Base-by-base conservation (phyloP, 106 monocot genomes). In the Dendrobium huoshanense region DNA sequence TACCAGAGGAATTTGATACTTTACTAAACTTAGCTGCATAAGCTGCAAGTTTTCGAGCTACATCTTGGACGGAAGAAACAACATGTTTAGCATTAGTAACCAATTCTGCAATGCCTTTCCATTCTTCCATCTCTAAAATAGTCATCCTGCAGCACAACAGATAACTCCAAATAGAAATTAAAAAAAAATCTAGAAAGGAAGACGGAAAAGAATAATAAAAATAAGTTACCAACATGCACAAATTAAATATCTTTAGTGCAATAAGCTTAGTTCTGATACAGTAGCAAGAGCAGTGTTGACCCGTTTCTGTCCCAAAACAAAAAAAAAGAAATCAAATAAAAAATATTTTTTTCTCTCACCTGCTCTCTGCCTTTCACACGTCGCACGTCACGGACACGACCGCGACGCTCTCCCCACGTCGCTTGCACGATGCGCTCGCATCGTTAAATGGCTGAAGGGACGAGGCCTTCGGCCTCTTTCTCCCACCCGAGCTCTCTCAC, bases 41-140 rank as follows among this genome's bases (percentile, higher is more conserved):
- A 77, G 90, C 83, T 67, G 92, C 79, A 79, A 96, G 78, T 76
- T 87, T 96, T n/a, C 85, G 82, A 68, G 90, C 88, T 17, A 94
- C 92, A 85, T 96, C 96, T 90, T 96, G 96, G 61, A 89, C 85
- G 41, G 90, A 87, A 76, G 94, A 85, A 41, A 96, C 87, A 82
- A 94, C 90, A 41, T 89, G 86, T 86, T 92, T 96, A 78, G 96
- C 96, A 90, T 94, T 94, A 75, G 86, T 82, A 77, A 96, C 90
- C 68, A 92, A 89, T 73, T 94, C 96, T 48, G 92, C 76, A 72
- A 94, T 49, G 20, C 86, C 86, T 65, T 90, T 94, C 91, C 86
- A 94, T 43, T 96, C 96, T 88, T 94, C 94, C 49, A 78, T 89
- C 80, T 90, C 90, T 74, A 93, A 56, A 72, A 90, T 83, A 82